These are phyloP conservation scores for Metschnikowia lunata DNA, from an alignment of 805 yeast species.

Conservation along the genomic window DNA sequence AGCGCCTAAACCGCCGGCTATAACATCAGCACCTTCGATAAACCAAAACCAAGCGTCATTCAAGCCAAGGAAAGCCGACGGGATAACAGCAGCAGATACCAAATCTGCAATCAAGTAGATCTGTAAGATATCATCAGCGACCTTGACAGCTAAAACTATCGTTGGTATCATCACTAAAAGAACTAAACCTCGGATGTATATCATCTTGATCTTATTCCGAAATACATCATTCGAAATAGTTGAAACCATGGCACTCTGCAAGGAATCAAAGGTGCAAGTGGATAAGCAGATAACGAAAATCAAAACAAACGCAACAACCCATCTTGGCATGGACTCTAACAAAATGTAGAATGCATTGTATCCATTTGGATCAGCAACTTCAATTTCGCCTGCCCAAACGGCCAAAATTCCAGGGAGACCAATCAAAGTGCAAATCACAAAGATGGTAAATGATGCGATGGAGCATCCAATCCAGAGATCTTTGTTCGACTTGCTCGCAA, in stretches of 20 bases:
- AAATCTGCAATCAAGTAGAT: constrained; percentile 89
- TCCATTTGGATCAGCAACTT: constrained; percentile 51
- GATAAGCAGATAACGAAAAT: constrained; percentile 71
- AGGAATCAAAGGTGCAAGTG: constrained; percentile 84
- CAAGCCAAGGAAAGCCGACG: constrained; percentile 76
- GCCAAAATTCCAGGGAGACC: constrained; percentile 86
- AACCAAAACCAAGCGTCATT: constrained; percentile 57
- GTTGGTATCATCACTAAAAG: constrained; percentile 80
- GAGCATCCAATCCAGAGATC: constrained; percentile 74
- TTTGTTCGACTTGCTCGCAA: constrained; percentile 74
- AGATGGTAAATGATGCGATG: constrained; percentile 65
- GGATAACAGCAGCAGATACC: constrained; percentile 82
- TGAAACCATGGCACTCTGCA: constrained; percentile 85
- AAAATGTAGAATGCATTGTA: constrained; percentile 69
- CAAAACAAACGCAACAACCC: constrained; percentile 82
- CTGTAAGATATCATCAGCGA: constrained; percentile 77
- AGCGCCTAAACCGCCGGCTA: constrained; percentile 82
- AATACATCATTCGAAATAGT: constrained; percentile 86
- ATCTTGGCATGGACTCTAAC: constrained; percentile 67
- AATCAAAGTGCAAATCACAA: constrained; percentile 60
- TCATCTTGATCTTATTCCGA: constrained; percentile 68
- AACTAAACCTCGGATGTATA: constrained; percentile 67
- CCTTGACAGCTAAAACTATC: constrained; percentile 75
- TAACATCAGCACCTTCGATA: constrained; percentile 73
- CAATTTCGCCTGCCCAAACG: constrained; percentile 78